These are phyloP conservation scores for Cyclospora cayetanensis DNA, from an alignment of 169 alveolate species.

Conservation along the genomic window DNA sequence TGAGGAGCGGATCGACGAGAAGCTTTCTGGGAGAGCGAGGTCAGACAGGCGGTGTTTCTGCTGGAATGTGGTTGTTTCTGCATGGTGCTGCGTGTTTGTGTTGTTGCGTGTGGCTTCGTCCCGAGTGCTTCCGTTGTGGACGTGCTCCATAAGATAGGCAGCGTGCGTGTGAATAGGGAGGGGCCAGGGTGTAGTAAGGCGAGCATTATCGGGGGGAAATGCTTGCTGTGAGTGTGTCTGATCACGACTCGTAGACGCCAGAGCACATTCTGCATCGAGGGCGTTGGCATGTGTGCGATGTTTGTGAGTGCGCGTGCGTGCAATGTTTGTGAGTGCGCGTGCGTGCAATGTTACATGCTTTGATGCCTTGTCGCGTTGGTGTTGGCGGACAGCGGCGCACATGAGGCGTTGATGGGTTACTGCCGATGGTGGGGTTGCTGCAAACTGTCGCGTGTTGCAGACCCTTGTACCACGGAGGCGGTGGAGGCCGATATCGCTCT, in stretches of 20 bases:
- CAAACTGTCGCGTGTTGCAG: constrained; percentile 40
- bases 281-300: too few relatives aligned
- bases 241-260: too few relatives aligned
- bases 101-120: background rate
- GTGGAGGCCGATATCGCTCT: constrained; percentile 58
- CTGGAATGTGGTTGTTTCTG: too few relatives aligned
- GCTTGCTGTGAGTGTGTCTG: too few relatives aligned
- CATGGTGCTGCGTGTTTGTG: background rate
- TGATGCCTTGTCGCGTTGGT: background rate
- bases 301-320: too few relatives aligned
- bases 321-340: too few relatives aligned
- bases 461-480: constrained; percentile 58
- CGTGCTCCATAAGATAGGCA: too few relatives aligned
- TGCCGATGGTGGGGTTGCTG: background rate
- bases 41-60: too few relatives aligned
- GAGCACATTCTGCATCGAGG: too few relatives aligned
- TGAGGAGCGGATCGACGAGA: constrained; percentile 54
- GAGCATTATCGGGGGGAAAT: too few relatives aligned
- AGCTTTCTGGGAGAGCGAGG: constrained; percentile 68
- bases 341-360: too few relatives aligned
- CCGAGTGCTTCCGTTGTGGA: background rate
- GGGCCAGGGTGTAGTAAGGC: too few relatives aligned
- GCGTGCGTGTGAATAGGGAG: background rate
- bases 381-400: background rate
- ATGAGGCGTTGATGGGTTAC: background rate